Conservation (phyloP, 2,329 filamentous ascomycete species). For the Aaosphaeria arxii region DNA sequence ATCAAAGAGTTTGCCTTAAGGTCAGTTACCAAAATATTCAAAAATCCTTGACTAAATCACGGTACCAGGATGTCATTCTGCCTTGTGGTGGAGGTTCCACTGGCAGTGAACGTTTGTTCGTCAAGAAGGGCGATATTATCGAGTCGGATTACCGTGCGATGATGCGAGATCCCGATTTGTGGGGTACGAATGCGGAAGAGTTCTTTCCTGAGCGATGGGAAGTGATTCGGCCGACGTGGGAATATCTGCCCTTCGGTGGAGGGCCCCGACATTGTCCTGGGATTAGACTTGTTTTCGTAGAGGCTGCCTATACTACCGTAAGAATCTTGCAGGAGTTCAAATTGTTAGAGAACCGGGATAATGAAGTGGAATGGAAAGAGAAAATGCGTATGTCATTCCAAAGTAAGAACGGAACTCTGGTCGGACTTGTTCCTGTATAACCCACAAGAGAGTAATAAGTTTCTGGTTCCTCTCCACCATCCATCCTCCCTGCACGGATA, state of each 20-base stretch:
- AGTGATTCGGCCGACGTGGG: conserved; percentile 7
- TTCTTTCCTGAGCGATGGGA: conserved; percentile 17
- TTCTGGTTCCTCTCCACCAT: too few species aligned
- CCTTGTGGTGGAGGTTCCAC: not conserved
- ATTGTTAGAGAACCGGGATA: conserved; percentile 8
- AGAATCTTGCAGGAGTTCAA: conserved; percentile 5
- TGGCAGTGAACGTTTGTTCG: conserved; percentile 2
- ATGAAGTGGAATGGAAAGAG: conserved; percentile 6
- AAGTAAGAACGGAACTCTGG: conserved; percentile 9
- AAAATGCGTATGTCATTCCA: conserved; percentile 10
- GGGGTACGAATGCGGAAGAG: conserved; percentile 11
- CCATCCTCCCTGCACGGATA: too few species aligned
- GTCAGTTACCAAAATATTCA: too few species aligned
- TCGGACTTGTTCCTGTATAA: not conserved
- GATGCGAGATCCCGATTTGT: conserved; percentile 7
- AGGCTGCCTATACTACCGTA: conserved; percentile 6
- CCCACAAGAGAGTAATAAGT: too few species aligned
- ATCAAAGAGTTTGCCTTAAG: not conserved
- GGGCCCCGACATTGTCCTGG: conserved; percentile 11
- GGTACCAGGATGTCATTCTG: not conserved
- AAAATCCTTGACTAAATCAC: too few species aligned
- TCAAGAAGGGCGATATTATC: conserved; percentile 10
- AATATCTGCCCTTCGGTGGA: conserved; percentile 13
- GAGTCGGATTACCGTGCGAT: conserved; percentile 9
- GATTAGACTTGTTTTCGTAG: conserved; percentile 8